These are phyloP conservation scores for Podospora australis DNA, from an alignment of 495 filamentous ascomycete species.

Conservation along the genomic window DNA sequence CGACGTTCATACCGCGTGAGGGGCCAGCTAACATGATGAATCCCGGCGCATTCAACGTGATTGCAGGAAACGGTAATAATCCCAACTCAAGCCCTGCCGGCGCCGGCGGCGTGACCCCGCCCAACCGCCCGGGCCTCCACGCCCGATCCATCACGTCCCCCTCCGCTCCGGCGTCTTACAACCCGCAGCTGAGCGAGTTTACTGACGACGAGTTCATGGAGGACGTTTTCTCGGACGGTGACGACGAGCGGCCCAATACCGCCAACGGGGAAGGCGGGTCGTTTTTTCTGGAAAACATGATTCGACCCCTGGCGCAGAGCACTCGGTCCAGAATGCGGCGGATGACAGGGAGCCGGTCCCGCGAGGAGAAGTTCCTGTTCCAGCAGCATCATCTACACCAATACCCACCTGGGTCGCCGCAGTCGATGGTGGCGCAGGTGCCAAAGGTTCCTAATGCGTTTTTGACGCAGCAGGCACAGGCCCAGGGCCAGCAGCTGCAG, in stretches of 20 bases:
- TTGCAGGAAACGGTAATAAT: neutral
- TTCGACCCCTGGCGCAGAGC: slow-evolving; percentile 46
- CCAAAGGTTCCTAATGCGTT: slow-evolving; percentile 21
- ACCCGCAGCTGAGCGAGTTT: slow-evolving; percentile 30
- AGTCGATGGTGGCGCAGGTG: slow-evolving; percentile 3
- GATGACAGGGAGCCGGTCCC: slow-evolving; percentile 55
- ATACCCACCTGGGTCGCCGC: slow-evolving; percentile 10
- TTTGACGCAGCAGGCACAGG: too few relatives aligned
- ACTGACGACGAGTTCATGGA: slow-evolving; percentile 24
- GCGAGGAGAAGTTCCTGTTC: slow-evolving; percentile 51
- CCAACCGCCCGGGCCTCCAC: slow-evolving; percentile 51
- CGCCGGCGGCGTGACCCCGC: neutral
- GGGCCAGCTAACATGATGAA: slow-evolving; percentile 54
- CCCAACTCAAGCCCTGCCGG: slow-evolving; percentile 1
- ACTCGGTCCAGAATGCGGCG: slow-evolving; percentile 58
- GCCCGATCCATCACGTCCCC: slow-evolving; percentile 70
- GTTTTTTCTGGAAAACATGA: slow-evolving; percentile 63
- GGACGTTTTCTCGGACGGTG: slow-evolving; percentile 48
- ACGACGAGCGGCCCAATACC: slow-evolving; percentile 39
- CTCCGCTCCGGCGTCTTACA: slow-evolving; percentile 50
- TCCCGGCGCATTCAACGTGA: slow-evolving; percentile 51
- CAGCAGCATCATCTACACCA: neutral
- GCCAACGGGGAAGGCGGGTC: slow-evolving; percentile 27
- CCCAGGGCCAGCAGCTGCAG: slow-evolving; percentile 10
- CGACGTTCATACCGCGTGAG: slow-evolving; percentile 42